These are phyloP conservation scores for Marchantia paleacea DNA, from an alignment of 225 moss, liverwort and hornwort genomes.

Conservation along the genomic window DNA sequence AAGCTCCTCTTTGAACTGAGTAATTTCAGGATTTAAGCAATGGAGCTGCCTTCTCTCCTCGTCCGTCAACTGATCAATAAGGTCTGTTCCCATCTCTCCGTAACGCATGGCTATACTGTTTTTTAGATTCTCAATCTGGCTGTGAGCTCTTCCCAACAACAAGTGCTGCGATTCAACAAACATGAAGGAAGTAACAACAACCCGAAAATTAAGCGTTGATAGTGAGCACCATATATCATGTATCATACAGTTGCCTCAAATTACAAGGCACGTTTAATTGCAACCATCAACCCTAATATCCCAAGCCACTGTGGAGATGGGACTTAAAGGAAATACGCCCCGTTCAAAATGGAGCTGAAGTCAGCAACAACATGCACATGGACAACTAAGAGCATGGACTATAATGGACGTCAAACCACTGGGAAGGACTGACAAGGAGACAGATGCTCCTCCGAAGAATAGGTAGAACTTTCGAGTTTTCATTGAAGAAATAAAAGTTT, in stretches of 20 bases:
- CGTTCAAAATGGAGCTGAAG: no score
- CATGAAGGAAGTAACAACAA: background rate
- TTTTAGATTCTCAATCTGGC: conserved; percentile 71
- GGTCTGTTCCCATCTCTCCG: conserved; percentile 78
- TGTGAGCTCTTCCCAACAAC: conserved; percentile 61
- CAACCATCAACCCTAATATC: background rate
- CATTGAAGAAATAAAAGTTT: no score
- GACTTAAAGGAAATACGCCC: background rate
- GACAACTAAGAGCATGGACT: no score
- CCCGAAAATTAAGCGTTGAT: background rate
- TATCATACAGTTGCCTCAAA: background rate
- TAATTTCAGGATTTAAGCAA: conserved; percentile 81
- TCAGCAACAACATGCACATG: no score
- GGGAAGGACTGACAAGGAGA: no score
- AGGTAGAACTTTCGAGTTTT: no score
- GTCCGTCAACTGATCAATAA: conserved; percentile 78
- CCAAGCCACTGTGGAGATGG: background rate
- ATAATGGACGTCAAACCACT: no score
- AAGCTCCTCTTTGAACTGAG: conserved; percentile 68
- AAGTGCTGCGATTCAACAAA: conserved; percentile 48
- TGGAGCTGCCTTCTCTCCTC: conserved; percentile 64
- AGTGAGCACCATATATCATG: background rate
- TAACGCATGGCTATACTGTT: conserved; percentile 60
- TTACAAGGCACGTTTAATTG: background rate
- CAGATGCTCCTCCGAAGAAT: no score